phyloP scores from a whole-genome alignment of 2,329 filamentous ascomycete species.

The Penicillium rolfsii region DNA sequence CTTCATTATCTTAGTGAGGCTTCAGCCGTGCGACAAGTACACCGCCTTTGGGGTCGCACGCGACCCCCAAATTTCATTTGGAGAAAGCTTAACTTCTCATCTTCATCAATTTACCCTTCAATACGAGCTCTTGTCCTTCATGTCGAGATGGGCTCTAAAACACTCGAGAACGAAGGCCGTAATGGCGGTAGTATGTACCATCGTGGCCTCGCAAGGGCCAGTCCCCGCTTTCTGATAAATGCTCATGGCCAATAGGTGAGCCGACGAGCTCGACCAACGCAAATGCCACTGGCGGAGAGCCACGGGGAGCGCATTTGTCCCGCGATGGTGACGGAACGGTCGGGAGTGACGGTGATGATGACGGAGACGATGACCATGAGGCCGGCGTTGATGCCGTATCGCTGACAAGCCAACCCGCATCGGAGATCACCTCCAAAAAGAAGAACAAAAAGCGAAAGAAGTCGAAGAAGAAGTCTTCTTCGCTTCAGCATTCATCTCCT shows the following conservation, averaged over 20 bases:
- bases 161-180: conserved; percentile 42
- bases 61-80: neutral
- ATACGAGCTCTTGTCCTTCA: conserved; percentile 13
- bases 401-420: conserved; percentile 27
- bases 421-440: conserved; percentile 42
- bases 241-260: conserved; percentile 26
- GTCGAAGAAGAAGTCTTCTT: conserved; percentile 50
- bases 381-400: conserved; percentile 24
- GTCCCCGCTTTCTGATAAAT: neutral
- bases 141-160: conserved; percentile 49
- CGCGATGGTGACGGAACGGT: conserved; percentile 51
- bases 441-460: conserved; percentile 48
- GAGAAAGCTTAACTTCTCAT: neutral
- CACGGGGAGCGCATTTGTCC: conserved; percentile 47
- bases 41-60: conserved; percentile 12
- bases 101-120: neutral
- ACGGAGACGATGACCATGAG: conserved; percentile 23
- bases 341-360: conserved; percentile 37
- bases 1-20: neutral
- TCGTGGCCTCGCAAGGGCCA: neutral
- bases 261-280: conserved; percentile 28
- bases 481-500: conserved; percentile 48
- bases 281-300: conserved; percentile 44
- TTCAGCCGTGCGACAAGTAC: conserved; percentile 1
- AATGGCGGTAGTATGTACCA: conserved; percentile 37